A percentile compares a stretch with the other conserved stretches of the same genome.
phyloP scores from a whole-genome alignment of 768 basidiomycete species.

The Guyanaporus albipodus region DNA sequence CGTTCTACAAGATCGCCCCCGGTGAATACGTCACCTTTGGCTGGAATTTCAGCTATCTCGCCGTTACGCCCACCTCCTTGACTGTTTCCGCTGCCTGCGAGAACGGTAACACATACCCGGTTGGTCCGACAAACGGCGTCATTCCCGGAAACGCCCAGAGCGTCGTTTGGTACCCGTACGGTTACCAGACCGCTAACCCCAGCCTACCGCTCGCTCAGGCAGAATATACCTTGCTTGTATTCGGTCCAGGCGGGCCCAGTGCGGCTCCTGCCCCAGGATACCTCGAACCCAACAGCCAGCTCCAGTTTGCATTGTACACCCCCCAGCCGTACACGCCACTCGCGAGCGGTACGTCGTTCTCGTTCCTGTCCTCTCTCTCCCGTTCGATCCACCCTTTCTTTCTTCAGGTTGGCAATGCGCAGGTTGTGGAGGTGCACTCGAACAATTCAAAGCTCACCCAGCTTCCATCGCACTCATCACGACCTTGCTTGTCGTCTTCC shows the following conservation, averaged over 20 bases:
- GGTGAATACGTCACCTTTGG: conserved; percentile 59
- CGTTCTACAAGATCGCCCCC: conserved; percentile 63
- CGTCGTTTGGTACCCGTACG: conserved; percentile 58
- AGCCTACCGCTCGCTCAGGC: conserved; percentile 56
- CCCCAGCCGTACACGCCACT: conserved; percentile 54
- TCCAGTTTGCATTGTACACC: conserved; percentile 61
- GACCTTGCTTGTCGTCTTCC: conserved; percentile 28
- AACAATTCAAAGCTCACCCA: conserved; percentile 30
- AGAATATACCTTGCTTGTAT: conserved; percentile 57
- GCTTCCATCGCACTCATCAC: conserved; percentile 33
- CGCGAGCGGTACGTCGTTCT: conserved; percentile 34
- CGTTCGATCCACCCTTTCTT: background rate
- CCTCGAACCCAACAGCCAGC: conserved; percentile 49
- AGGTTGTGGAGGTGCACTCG: conserved; percentile 29
- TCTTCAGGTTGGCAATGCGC: conserved; percentile 28
- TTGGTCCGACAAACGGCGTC: conserved; percentile 54
- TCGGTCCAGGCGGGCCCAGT: conserved; percentile 50
- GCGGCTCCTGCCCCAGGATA: conserved; percentile 47
- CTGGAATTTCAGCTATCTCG: conserved; percentile 68
- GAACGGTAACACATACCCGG: conserved; percentile 65
- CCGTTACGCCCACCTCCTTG: conserved; percentile 47
- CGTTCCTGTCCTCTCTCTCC: background rate
- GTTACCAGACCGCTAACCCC: conserved; percentile 47
- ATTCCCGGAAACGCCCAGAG: conserved; percentile 49
- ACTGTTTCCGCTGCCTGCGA: conserved; percentile 64